phyloP scores from a whole-genome alignment of 441 rosid species.

The Omphalea diandra region DNA sequence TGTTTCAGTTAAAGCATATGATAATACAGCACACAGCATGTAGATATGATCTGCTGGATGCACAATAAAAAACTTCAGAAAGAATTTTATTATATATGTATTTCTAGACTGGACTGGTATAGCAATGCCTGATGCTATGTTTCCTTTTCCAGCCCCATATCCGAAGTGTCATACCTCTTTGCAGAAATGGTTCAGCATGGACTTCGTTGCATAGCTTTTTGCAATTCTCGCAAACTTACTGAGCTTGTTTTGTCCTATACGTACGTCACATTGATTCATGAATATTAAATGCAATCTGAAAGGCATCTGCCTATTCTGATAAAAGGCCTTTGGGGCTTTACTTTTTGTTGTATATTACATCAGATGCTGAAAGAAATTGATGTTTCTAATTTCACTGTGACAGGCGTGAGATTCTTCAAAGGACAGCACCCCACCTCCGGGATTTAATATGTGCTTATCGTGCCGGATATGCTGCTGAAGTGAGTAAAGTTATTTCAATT shows the following conservation, averaged over 20 bases:
- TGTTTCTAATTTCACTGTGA: slow-evolving; percentile 19
- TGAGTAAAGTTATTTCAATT: slow-evolving; percentile 26
- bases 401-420: slow-evolving; percentile 81
- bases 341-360: slow-evolving; percentile 17
- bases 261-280: slow-evolving; percentile 45
- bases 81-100: not conserved
- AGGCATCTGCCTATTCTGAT: not conserved
- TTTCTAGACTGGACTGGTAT: not conserved
- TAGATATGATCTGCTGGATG: slow-evolving; percentile 1
- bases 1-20: not conserved
- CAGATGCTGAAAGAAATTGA: slow-evolving; percentile 13
- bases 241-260: slow-evolving; percentile 82
- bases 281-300: not conserved
- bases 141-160: slow-evolving; percentile 58
- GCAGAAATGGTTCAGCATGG: slow-evolving; percentile 99
- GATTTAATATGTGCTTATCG: slow-evolving; percentile 80
- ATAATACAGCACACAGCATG: not conserved
- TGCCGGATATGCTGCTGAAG: slow-evolving; percentile 88
- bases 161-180: slow-evolving; percentile 73
- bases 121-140: slow-evolving; percentile 19
- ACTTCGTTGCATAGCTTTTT: slow-evolving; percentile 91
- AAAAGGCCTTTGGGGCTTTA: slow-evolving; percentile 6
- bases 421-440: slow-evolving; percentile 73
- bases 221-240: slow-evolving; percentile 89
- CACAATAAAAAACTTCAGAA: not conserved